Evolutionary conservation across 106 monocot species (phyloP), one percentile per base, ranked within the genome.

Genomic region (Gastrodia elata): DNA sequence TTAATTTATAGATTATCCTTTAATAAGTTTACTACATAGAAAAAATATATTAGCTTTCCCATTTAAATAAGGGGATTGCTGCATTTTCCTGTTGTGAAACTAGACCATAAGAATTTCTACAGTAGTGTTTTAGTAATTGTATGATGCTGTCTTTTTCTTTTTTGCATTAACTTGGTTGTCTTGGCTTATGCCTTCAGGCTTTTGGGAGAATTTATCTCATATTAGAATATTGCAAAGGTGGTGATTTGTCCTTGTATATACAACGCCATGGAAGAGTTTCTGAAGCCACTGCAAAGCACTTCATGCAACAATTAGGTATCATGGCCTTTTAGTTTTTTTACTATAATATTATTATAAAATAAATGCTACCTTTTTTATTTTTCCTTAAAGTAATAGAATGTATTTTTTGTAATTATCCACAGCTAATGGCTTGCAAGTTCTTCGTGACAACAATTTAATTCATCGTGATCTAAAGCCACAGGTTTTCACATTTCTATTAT

Each of bases 391-490:
- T 6, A 28, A 14, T 26, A 16, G n/a, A 42, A 52, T 22, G 0
- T 52, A 24, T 67, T 67, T 22, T 77, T 72, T 74, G 32, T 39
- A 35, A 82, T 69, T 36, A 33, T 78, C 61, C 82, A 32, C 84
- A 95, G 93, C 97, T 75, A 64, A 81, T 81, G 97, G 97, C 74
- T 76, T 98, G 79, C 78, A 93, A 77, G 90, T 98, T 36, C 91
- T 98, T 56, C 90, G 90, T 32, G 91, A 88, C 15, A 88, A 98
- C 77, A 93, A 93, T 80, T 78, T 98, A 11, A 87, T 97, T 59
- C 97, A 97, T 70, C 80, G 97, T 39, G 97, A 97, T 59, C 77
- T 97, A 37, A 97, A 97, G 78, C 97, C 97, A 64, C 97, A 98
- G 97, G 97, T 93, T 75, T 76, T 64, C 69, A 16, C 30, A 46